Base-by-base conservation (phyloP, 345 rosid genomes). In the Laguncularia racemosa region DNA sequence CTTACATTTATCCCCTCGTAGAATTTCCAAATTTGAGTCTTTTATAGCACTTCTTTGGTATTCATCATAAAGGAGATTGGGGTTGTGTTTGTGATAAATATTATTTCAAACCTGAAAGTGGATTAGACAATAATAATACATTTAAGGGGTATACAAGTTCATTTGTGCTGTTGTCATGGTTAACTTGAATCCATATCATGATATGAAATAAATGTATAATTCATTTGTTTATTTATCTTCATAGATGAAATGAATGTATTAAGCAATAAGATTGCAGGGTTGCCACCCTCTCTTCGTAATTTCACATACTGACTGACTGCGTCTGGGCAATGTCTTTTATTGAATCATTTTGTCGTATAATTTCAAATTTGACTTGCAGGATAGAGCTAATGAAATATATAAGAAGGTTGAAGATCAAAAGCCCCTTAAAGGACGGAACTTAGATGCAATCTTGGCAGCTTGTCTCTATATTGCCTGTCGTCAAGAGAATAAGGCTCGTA, bases 361-460 rank as follows among this genome's bases (percentile, higher is more conserved):
- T 33, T 44, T 28, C 50, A 21, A 20, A 21, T 56, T 16, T 65
- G 56, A 44, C n/a, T 58, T 20, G 19, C 57, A 78, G 77, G 84
- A 78, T 71, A 74, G 80, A 46, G 89, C 89, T 15, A 70, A 72
- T 63, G 84, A 83, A 61, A 78, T 83, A 55, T 74, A 69, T 65
- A 78, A 80, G 75, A 76, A 73, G 59, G 77, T 83, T 40, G 85
- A 80, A 61, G 89, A 80, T 58, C 78, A 76, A 45, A 83, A 76
- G 64, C 76, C 75, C 46, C 58, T 71, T 17, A 73, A 63, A 58
- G 85, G 80, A 52, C 67, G 82, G 21, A 80, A 78, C 62, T 73
- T 73, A 19, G 71, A 78, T 26, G 81, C 83, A 11, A 63, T 78
- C 19, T 56, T 67, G 64, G 85, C 84, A 16, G 84, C 80, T 21